Evolutionary conservation across 352 stramenopile genomes (phyloP), one percentile per base, ranked within the genome.

Genomic region (Phytopythium aichiense): DNA sequence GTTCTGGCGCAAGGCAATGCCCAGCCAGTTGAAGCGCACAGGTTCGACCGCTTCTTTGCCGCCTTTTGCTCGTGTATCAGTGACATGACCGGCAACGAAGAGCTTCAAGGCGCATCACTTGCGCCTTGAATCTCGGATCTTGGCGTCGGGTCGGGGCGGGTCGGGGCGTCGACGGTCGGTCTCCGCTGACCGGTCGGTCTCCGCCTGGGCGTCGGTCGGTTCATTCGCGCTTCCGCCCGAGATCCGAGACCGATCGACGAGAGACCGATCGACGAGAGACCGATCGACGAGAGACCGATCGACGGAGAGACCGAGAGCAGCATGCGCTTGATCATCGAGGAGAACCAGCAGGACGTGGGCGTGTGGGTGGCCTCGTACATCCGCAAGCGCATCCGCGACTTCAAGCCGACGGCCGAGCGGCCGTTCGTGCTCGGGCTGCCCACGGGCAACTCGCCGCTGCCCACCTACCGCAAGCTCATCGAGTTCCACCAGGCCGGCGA

Each of bases 361-460:
- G 58, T 73, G 15, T 96, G 87, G 79, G 88, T 92, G n/a, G 82
- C 87, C 45, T 76, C 80, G 35, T 95, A 96, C 63, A 73, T 96
- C 55, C 68, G 74, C 55, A 78, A 92, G 69, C 77, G 87, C 55
- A 96, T 96, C 65, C 76, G 72, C 57, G 72, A 88, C 53, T 96
- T 94, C 65, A 60, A 64, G 45, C 88, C 88, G n/a, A 92, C 84
- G 42, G 70, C 70, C 16, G 76, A 83, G 31, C 64, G 64, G 42
- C 87, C 88, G 50, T 96, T 96, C 66, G 89, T 96, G 54, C 76
- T 96, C 28, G 89, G 89, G 4, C 73, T 96, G 37, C 88, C 89
- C 31, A 96, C 89, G 12, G 89, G 89, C 55, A 91, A 79, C 71
- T 94, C 89, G n/a, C 89, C 89, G 53, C 64, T 96, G 60, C 63